These are phyloP conservation scores for Mycena alexandri DNA, from an alignment of 768 basidiomycete species.

Conservation along the genomic window DNA sequence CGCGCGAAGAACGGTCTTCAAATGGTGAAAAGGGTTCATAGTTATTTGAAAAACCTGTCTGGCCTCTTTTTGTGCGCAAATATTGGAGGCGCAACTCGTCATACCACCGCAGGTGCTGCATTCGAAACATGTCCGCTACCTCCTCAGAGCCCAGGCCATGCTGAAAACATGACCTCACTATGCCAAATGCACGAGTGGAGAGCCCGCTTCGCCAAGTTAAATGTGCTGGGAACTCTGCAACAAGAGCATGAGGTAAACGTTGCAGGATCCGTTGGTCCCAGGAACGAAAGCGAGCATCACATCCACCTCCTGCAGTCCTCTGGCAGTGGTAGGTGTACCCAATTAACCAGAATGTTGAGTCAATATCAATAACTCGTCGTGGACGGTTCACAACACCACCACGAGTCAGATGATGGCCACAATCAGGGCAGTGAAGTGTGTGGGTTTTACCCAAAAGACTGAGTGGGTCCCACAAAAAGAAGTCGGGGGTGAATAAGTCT, in stretches of 20 bases:
- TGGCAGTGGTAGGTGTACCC: slow-evolving; percentile 32
- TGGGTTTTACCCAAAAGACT: slow-evolving; percentile 12
- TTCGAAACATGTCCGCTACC: slow-evolving; percentile 42
- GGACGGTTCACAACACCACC: slow-evolving; percentile 33
- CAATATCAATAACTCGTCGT: slow-evolving; percentile 31
- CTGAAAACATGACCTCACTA: slow-evolving; percentile 41
- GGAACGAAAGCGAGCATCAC: slow-evolving; percentile 39
- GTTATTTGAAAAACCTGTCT: slow-evolving; percentile 5
- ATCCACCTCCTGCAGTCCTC: background rate
- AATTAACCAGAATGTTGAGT: slow-evolving; percentile 34
- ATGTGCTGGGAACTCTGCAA: slow-evolving; percentile 42
- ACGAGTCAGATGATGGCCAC: slow-evolving; percentile 22
- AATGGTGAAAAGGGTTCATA: slow-evolving; percentile 36
- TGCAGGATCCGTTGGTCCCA: slow-evolving; percentile 43
- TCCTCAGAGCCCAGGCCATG: slow-evolving; percentile 46
- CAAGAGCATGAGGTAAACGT: slow-evolving; percentile 38
- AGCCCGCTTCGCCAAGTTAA: slow-evolving; percentile 41
- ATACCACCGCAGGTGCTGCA: slow-evolving; percentile 40
- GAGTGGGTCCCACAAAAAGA: slow-evolving; percentile 38
- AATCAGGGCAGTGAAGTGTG: slow-evolving; percentile 26
- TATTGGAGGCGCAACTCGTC: slow-evolving; percentile 43
- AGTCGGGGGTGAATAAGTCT: slow-evolving; percentile 22
- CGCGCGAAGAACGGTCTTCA: slow-evolving; percentile 23
- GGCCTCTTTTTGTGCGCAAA: slow-evolving; percentile 13
- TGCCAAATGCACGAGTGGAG: slow-evolving; percentile 33